phyloP scores from a whole-genome alignment of 164 flowering plant genomes.

The Tetrastigma voinierianum region DNA sequence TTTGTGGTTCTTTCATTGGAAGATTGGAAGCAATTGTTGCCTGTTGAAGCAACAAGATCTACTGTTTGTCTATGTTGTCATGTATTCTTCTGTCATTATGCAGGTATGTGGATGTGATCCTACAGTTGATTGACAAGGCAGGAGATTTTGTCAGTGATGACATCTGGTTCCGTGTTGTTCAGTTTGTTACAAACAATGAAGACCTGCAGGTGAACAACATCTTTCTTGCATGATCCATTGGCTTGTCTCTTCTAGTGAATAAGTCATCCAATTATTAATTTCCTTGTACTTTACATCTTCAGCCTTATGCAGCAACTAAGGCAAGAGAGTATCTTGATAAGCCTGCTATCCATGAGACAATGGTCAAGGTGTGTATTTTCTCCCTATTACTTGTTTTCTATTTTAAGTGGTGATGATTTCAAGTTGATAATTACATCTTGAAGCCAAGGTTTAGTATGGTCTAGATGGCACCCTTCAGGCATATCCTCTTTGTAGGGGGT shows the following conservation, averaged over 20 bases:
- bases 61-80: background rate
- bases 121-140: constrained; percentile 99
- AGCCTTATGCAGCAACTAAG: constrained; percentile 98
- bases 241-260: background rate
- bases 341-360: constrained; percentile 96
- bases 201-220: constrained; percentile 80
- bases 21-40: background rate
- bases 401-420: too few relatives aligned
- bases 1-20: background rate
- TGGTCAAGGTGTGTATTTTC: constrained; percentile 82
- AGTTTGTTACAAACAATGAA: constrained; percentile 97
- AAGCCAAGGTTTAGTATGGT: too few relatives aligned
- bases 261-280: background rate
- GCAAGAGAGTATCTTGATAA: constrained; percentile 96
- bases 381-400: constrained; percentile 2
- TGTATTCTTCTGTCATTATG: background rate
- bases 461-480: too few relatives aligned
- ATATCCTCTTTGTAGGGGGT: too few relatives aligned
- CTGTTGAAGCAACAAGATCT: background rate
- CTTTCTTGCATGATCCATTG: background rate
- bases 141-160: constrained; percentile 99
- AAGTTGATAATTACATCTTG: too few relatives aligned
- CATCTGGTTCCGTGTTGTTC: constrained; percentile 99
- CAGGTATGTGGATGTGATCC: constrained; percentile 99
- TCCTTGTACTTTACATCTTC: constrained; percentile 20